Evolutionary conservation across 2,329 filamentous ascomycete genomes (phyloP).

Genomic region (Colletotrichum ledebouriae): DNA sequence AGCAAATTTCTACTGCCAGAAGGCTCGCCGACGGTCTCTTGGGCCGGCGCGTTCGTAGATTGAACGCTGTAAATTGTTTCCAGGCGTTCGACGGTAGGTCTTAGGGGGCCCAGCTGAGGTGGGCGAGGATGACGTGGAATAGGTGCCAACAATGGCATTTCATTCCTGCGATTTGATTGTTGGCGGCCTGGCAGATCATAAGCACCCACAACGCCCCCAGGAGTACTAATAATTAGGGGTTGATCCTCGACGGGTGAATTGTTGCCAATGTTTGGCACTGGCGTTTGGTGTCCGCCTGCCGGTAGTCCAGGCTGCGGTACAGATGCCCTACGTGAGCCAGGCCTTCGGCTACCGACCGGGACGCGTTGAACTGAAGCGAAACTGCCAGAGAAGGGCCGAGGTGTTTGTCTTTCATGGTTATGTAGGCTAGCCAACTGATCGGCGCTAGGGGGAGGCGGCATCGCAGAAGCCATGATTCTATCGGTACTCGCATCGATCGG

Average conservation of each 20-base stretch:
- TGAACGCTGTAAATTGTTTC: slow-evolving; percentile 66
- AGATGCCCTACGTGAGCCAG: slow-evolving; percentile 39
- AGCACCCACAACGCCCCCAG: slow-evolving; percentile 66
- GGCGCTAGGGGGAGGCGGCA: slow-evolving; percentile 56
- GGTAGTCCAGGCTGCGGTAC: slow-evolving; percentile 36
- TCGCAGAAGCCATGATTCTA: slow-evolving; percentile 51
- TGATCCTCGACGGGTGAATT: slow-evolving; percentile 57
- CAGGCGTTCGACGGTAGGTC: slow-evolving; percentile 65
- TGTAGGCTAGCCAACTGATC: slow-evolving; percentile 57
- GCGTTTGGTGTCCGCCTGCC: slow-evolving; percentile 22
- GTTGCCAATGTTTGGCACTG: slow-evolving; percentile 40
- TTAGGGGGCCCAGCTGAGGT: slow-evolving; percentile 50
- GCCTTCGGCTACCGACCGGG: slow-evolving; percentile 53
- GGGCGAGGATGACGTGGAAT: slow-evolving; percentile 64
- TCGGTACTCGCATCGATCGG: slow-evolving; percentile 49
- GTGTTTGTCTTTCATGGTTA: slow-evolving; percentile 54
- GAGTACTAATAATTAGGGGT: slow-evolving; percentile 73
- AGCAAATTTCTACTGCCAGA: slow-evolving; percentile 42
- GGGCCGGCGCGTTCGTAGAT: slow-evolving; percentile 22
- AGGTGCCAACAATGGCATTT: slow-evolving; percentile 65
- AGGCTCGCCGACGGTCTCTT: slow-evolving; percentile 25
- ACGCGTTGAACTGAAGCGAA: slow-evolving; percentile 58
- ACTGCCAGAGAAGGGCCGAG: slow-evolving; percentile 59
- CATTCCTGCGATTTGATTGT: slow-evolving; percentile 51
- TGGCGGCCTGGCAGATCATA: slow-evolving; percentile 60